Evolutionary conservation across 257 asterid genomes (phyloP).

Genomic region (Scutellaria galericulata): DNA sequence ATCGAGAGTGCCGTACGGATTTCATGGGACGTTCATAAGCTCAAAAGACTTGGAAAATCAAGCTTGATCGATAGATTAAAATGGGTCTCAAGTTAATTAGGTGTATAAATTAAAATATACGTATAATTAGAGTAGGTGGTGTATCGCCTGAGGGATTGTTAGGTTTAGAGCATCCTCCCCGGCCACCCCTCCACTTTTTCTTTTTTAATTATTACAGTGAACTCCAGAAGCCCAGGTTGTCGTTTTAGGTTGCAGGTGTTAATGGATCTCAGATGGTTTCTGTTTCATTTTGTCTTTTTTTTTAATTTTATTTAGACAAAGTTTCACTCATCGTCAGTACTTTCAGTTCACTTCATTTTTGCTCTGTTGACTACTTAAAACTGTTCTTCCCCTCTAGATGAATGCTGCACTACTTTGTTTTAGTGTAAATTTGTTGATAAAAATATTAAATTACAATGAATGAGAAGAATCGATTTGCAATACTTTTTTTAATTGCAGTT

Average conservation of each 20-base stretch:
- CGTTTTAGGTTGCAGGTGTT: conserved; percentile 33
- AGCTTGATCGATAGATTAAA: conserved; percentile 15
- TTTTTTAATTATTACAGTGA: background rate
- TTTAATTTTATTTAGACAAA: background rate
- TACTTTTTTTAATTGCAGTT: too few relatives aligned
- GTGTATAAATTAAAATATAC: background rate
- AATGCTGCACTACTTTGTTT: too few relatives aligned
- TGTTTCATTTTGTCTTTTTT: conserved; percentile 35
- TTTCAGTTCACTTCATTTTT: background rate
- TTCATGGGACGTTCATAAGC: conserved; percentile 77
- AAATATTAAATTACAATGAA: too few relatives aligned
- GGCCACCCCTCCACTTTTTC: conserved; percentile 35
- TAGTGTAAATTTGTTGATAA: too few relatives aligned
- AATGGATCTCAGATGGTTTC: conserved; percentile 56
- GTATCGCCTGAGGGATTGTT: conserved; percentile 48
- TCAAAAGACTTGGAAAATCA: conserved; percentile 54
- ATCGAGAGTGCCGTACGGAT: conserved; percentile 84
- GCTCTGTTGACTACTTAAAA: too few relatives aligned
- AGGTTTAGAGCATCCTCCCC: conserved; percentile 48
- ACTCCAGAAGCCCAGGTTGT: conserved; percentile 39
- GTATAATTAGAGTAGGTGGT: background rate
- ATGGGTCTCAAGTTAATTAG: background rate
- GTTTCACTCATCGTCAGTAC: background rate
- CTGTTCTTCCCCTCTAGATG: too few relatives aligned
- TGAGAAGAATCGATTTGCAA: too few relatives aligned